Percentiles rank a stretch among this genome's conserved stretches.
Conservation (phyloP, 176 grass and related monocot genomes). For the Paspalum notatum region DNA sequence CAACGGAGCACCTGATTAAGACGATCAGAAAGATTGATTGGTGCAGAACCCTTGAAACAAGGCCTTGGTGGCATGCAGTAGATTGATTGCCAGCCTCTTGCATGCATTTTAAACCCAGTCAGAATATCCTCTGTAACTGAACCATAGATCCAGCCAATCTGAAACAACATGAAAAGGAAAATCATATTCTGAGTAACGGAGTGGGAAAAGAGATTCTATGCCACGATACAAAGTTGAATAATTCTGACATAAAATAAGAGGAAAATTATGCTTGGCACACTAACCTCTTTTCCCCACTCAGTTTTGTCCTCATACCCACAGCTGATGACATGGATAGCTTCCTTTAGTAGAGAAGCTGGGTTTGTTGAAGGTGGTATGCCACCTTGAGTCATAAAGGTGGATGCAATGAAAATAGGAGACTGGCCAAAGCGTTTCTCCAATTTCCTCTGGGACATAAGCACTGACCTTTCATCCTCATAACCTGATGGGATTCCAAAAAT, state of each 20-base stretch:
- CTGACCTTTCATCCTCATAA: constrained; percentile 92
- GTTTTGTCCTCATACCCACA: constrained; percentile 99
- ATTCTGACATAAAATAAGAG: not conserved
- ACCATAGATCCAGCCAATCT: constrained; percentile 99
- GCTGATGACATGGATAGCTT: constrained; percentile 98
- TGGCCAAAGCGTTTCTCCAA: constrained; percentile 98
- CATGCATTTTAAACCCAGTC: constrained; percentile 96
- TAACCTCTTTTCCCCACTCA: constrained; percentile 99
- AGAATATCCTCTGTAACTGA: constrained; percentile 97
- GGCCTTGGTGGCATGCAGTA: constrained; percentile 91
- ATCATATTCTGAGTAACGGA: not conserved
- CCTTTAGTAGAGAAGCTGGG: constrained; percentile 90
- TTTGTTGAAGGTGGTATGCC: constrained; percentile 92
- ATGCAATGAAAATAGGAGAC: constrained; percentile 93
- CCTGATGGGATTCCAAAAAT: constrained; percentile 50
- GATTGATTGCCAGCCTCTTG: constrained; percentile 94
- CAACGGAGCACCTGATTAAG: constrained; percentile 94
- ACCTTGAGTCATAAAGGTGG: constrained; percentile 93
- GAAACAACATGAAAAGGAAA: constrained; percentile 30
- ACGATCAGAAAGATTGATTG: constrained; percentile 98
- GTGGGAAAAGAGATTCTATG: not conserved
- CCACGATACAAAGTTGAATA: not conserved
- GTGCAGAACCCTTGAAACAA: constrained; percentile 92
- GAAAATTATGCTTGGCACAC: constrained; percentile 29
- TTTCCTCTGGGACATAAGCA: constrained; percentile 96